Evolutionary conservation across 2,329 filamentous ascomycete genomes (phyloP), one percentile per base, ranked within the genome.

Genomic region (Phyllosticta citrichinensis): DNA sequence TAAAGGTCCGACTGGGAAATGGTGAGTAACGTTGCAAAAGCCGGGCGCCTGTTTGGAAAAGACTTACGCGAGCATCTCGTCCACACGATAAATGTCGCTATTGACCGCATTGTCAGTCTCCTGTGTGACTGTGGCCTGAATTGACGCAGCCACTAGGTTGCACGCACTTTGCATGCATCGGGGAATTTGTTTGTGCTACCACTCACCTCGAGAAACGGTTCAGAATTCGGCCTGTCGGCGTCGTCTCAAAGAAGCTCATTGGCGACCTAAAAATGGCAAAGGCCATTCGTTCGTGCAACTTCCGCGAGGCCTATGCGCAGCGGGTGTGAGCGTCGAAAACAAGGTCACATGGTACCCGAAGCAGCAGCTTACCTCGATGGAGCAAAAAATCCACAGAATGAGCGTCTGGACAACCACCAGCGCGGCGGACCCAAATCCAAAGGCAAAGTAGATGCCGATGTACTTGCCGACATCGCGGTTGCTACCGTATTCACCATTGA

Each of bases 211-310:
- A 97, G 74, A 99, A 99, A 60, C 94, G 84, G 74, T 99, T 99
- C 63, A 99, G 80, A 68, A 99, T 97, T 62, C 95, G 86, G n/a
- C 94, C 94, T 64, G 92, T 88, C 2, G 94, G 94, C 1, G 94
- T 99, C 0, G 92, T 96, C 73, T 99, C 95, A 68, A 99, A 99
- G 77, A 99, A 99, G 68, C 86, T 94, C 94, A 99, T 99, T 60
- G 94, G 95, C 47, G 91, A 95, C 66, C 94, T 84, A 81, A 99
- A 99, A 68, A 97, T 97, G 19, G 94, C 91, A 68, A 88, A 94
- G 52, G 93, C 93, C 94, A 99, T 97, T 65, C 90, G 83, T 76
- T 97, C 94, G 73, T 99, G 94, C 61, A 99, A 81, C 77, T 97
- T 99, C 64, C 94, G 85, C 20, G 93, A 97, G 57, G 94, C 94